Evolutionary conservation across 2,329 filamentous ascomycete genomes (phyloP), one percentile per base, ranked within the genome.

Genomic region (Sclerotinia subarctica): DNA sequence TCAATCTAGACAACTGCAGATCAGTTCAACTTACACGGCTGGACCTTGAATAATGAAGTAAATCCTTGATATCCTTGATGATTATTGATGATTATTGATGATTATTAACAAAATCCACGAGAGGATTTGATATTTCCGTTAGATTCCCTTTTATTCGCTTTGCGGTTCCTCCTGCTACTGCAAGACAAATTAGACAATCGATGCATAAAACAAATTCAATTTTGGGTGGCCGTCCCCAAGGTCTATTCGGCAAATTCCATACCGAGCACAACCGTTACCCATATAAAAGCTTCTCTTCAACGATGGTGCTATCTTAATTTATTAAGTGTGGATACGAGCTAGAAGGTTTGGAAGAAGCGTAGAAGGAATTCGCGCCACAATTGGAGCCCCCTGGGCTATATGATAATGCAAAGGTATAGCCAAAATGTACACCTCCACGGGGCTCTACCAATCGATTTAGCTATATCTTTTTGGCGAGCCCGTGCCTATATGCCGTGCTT

Each of bases 341-440:
- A 68, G 66, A 68, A 68, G 66, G 29, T 64, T 64, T 68, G n/a
- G 66, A 68, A 42, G 59, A 63, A 51, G 66, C 66, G 51, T 68
- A 64, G 66, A 68, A 68, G 66, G 66, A 64, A 42, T 54, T 68
- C 3, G 46, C 38, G 57, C 47, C 47, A 67, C 65, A 47, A 46
- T 60, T 21, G 42, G 58, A 66, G 10, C 58, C 53, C 32, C 10
- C 38, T 11, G 29, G 49, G 52, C 29, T 19, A 19, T 58, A 44
- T 58, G 42, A 32, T 46, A 46, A 46, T 29, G 44, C 53, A 59
- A 51, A 24, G 15, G 26, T 60, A 35, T 53, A 26, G 35, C 47
- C 13, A 44, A 47, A 44, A 35, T 52, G 5, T n/a, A 67, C 26
- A 32, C 26, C 47, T 29, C 11, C 47, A 53, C 29, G 29, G 46